Evolutionary conservation across 2,329 filamentous ascomycete genomes (phyloP).

Genomic region (Paraphaeosphaeria minitans): DNA sequence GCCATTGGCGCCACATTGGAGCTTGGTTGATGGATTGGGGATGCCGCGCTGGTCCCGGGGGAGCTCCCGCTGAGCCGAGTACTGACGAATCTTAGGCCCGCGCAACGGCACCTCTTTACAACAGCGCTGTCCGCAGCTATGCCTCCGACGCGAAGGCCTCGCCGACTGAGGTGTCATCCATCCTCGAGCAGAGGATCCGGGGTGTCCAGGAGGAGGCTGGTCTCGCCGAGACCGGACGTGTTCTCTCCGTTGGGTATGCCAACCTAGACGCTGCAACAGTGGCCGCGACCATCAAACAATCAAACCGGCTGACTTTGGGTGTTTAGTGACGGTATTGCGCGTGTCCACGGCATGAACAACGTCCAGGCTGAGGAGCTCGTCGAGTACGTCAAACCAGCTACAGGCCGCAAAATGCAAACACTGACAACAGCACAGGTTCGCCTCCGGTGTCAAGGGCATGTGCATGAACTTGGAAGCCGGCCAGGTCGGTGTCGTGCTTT

Average conservation of each 20-base stretch:
- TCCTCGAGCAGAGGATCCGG: conserved; percentile 98
- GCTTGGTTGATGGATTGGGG: conserved; percentile 36
- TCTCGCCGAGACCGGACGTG: conserved; percentile 97
- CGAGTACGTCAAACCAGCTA: conserved; percentile 71
- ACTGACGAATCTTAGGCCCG: conserved; percentile 72
- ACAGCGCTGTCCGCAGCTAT: conserved; percentile 79
- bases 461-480: conserved; percentile 99
- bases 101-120: conserved; percentile 80
- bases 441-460: conserved; percentile 99
- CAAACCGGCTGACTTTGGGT: conserved; percentile 39
- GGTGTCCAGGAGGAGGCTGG: conserved; percentile 96
- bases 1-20: conserved; percentile 47
- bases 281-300: conserved; percentile 33
- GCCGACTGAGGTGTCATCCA: conserved; percentile 98
- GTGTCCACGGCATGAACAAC: conserved; percentile 99
- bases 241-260: conserved; percentile 97
- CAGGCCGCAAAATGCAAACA: conserved; percentile 20
- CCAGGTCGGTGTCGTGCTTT: conserved; percentile 99
- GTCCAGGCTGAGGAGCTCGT: conserved; percentile 99
- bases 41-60: conserved; percentile 48
- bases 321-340: conserved; percentile 98
- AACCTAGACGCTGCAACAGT: conserved; percentile 29
- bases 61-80: conserved; percentile 46
- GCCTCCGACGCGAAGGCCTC: conserved; percentile 91
- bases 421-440: conserved; percentile 71